A percentile compares a stretch with the other conserved stretches of the same genome.
Conservation (phyloP, 108 stramenopile genomes). For the Nitzschia palea region DNA sequence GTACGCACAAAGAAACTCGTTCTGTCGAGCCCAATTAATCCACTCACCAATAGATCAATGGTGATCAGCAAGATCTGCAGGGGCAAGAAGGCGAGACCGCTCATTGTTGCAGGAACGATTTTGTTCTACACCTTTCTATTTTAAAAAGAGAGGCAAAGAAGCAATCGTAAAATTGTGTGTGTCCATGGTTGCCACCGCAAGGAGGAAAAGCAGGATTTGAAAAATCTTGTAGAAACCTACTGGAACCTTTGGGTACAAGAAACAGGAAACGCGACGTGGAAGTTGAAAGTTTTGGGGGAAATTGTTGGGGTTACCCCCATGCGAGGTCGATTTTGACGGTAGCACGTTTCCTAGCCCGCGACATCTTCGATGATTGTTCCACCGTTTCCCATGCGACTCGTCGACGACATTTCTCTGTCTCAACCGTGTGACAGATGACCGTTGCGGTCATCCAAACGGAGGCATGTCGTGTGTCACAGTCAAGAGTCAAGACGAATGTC, state of each 20-base stretch:
- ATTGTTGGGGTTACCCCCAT: too few relatives aligned
- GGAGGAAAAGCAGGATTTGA: background rate
- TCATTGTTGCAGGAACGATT: conserved; percentile 3
- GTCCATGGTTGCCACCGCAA: too few relatives aligned
- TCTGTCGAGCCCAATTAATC: background rate
- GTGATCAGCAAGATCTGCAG: conserved; percentile 76
- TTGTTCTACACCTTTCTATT: background rate
- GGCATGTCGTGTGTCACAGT: too few relatives aligned
- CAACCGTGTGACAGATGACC: too few relatives aligned
- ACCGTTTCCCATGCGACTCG: too few relatives aligned
- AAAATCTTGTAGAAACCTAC: background rate
- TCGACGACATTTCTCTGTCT: too few relatives aligned
- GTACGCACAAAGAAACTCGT: background rate
- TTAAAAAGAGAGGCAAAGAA: background rate
- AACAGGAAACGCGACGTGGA: background rate
- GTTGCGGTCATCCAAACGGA: too few relatives aligned
- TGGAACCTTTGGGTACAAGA: background rate
- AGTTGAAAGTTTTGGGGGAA: too few relatives aligned
- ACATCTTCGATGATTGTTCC: too few relatives aligned
- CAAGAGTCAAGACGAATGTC: too few relatives aligned
- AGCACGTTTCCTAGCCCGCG: too few relatives aligned
- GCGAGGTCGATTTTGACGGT: too few relatives aligned
- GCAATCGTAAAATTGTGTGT: background rate
- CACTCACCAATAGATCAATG: conserved; percentile 76
- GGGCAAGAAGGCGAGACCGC: conserved; percentile 53